phyloP scores from a whole-genome alignment of 2,329 filamentous ascomycete species.

The Gaeumannomyces sp. region DNA sequence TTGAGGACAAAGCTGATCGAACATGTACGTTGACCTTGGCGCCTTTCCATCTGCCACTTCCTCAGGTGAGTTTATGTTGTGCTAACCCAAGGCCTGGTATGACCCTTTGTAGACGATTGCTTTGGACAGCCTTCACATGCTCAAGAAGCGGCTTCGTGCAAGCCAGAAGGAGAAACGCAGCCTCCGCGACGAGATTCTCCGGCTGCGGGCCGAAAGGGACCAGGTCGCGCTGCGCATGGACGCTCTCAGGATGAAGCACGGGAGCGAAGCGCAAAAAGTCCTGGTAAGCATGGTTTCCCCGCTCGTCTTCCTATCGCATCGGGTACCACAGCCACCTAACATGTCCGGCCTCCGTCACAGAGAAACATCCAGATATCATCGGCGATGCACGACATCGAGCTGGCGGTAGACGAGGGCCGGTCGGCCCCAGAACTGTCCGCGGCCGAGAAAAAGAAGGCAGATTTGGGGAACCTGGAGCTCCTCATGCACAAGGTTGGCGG shows the following conservation, averaged over 20 bases:
- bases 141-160: slow-evolving; percentile 51
- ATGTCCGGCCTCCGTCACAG: slow-evolving; percentile 16
- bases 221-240: slow-evolving; percentile 58
- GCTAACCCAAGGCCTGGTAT: not conserved
- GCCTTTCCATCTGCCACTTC: not conserved
- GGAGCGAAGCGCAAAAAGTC: slow-evolving; percentile 45
- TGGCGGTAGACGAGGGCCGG: slow-evolving; percentile 39
- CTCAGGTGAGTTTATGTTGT: not conserved
- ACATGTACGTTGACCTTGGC: slow-evolving; percentile 40
- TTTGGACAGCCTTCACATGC: slow-evolving; percentile 51
- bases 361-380: slow-evolving; percentile 49
- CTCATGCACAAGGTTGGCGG: slow-evolving; percentile 48
- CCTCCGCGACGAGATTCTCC: slow-evolving; percentile 54
- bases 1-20: slow-evolving; percentile 49
- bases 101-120: slow-evolving; percentile 43
- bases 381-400: slow-evolving; percentile 55
- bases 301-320: not conserved
- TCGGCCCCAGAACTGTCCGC: slow-evolving; percentile 40
- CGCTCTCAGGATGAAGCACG: slow-evolving; percentile 53
- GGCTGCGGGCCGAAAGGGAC: slow-evolving; percentile 52
- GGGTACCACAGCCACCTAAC: not conserved
- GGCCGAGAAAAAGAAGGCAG: slow-evolving; percentile 40
- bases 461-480: slow-evolving; percentile 52
- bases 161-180: slow-evolving; percentile 51
- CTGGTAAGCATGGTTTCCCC: slow-evolving; percentile 31